Conservation (phyloP, 768 basidiomycete genomes). For the Collybia mongolica region DNA sequence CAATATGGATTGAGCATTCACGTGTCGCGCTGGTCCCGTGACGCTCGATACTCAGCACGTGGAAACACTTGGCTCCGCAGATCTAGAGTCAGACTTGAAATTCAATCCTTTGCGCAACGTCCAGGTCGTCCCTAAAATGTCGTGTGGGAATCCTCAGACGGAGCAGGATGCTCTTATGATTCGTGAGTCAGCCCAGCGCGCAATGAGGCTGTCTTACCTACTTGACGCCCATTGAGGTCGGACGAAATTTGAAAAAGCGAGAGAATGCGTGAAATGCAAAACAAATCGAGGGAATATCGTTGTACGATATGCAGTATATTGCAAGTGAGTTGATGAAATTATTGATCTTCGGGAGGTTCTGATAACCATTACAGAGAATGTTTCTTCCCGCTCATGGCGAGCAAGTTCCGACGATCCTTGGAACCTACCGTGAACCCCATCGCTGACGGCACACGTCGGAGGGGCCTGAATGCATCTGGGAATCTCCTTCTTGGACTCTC, state of each 20-base stretch:
- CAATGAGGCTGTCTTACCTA: neutral
- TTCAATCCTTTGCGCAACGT: neutral
- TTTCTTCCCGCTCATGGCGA: conserved; percentile 59
- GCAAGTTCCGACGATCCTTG: conserved; percentile 63
- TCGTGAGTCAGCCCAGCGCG: conserved; percentile 39
- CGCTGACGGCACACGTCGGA: conserved; percentile 55
- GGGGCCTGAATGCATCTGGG: conserved; percentile 63
- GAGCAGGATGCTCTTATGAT: conserved; percentile 67
- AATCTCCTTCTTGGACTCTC: conserved; percentile 71
- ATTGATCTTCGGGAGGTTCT: neutral
- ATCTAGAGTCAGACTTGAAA: neutral
- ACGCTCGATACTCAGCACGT: neutral
- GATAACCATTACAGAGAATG: conserved; percentile 46
- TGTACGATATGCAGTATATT: conserved; percentile 79
- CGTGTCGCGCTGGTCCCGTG: no score
- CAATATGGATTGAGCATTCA: no score
- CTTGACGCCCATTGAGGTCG: conserved; percentile 42
- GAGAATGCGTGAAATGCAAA: conserved; percentile 75
- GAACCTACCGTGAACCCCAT: conserved; percentile 62
- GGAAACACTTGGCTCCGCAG: neutral
- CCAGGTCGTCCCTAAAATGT: conserved; percentile 23
- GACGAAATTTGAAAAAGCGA: conserved; percentile 65
- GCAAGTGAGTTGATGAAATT: conserved; percentile 52
- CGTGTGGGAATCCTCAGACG: conserved; percentile 64
- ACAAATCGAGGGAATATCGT: conserved; percentile 61